Conservation (phyloP, 495 filamentous ascomycete genomes). For the Chlorociboria aeruginascens region DNA sequence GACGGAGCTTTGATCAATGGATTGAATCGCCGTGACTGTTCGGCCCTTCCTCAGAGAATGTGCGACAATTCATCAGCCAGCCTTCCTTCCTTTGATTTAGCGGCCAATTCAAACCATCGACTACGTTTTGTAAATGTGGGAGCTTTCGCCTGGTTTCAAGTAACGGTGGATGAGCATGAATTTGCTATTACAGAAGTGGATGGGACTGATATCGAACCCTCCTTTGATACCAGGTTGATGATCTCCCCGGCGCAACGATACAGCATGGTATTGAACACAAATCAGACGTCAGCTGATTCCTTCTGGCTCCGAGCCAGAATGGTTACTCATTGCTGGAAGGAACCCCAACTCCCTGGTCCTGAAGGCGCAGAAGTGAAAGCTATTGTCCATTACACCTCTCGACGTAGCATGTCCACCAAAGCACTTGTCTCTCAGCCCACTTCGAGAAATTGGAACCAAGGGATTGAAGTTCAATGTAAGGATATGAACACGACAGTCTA, state of each 20-base stretch:
- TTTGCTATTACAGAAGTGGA: constrained; percentile 57
- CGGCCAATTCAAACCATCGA: constrained; percentile 43
- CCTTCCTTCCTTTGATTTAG: constrained; percentile 33
- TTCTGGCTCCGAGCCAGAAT: constrained; percentile 50
- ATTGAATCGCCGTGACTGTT: constrained; percentile 34
- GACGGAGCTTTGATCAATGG: constrained; percentile 59
- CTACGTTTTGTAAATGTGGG: constrained; percentile 59
- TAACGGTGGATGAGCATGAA: constrained; percentile 35
- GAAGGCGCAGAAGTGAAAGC: constrained; percentile 42
- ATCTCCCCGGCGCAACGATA: constrained; percentile 58
- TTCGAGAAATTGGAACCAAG: constrained; percentile 25
- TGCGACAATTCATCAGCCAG: constrained; percentile 33
- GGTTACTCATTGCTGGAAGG: constrained; percentile 42
- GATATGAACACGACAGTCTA: constrained; percentile 32
- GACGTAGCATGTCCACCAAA: constrained; percentile 26
- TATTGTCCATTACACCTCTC: constrained; percentile 32
- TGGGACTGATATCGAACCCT: constrained; percentile 51
- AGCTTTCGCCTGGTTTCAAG: constrained; percentile 44
- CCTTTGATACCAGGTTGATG: constrained; percentile 34
- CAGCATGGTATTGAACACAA: constrained; percentile 47
- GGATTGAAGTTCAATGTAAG: constrained; percentile 29
- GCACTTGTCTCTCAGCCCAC: constrained; percentile 15
- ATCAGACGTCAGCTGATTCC: constrained; percentile 39
- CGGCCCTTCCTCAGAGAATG: constrained; percentile 27
- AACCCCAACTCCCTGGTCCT: constrained; percentile 27